Conservation (phyloP, 1,284 basidiomycete species). For the Phellinidium pouzarii region DNA sequence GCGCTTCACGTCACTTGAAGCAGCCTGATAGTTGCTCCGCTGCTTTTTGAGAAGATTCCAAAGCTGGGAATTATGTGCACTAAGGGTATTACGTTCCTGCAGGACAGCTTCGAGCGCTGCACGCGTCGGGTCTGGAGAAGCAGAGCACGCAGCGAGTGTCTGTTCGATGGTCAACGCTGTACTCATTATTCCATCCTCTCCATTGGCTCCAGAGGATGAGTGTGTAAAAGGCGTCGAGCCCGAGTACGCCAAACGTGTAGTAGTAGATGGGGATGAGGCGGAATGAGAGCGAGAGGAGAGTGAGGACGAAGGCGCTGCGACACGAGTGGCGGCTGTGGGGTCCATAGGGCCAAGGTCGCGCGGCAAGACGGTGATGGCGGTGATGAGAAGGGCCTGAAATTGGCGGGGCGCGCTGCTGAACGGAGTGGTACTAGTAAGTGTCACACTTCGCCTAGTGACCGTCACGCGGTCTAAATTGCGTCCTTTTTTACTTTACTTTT, state of each 20-base stretch:
- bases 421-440: too few species aligned
- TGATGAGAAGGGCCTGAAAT: background rate
- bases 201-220: conserved; percentile 24
- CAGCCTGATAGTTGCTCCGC: conserved; percentile 60
- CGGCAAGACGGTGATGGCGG: conserved; percentile 4
- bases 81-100: conserved; percentile 70
- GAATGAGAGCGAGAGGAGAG: conserved; percentile 20
- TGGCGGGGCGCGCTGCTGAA: background rate
- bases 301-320: conserved; percentile 18
- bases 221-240: conserved; percentile 25
- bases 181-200: conserved; percentile 22
- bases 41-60: conserved; percentile 94
- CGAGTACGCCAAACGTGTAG: conserved; percentile 23
- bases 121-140: conserved; percentile 45
- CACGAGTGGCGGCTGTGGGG: conserved; percentile 6
- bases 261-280: conserved; percentile 22
- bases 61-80: conserved; percentile 78
- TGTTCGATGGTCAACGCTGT: conserved; percentile 43
- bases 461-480: background rate
- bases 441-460: too few species aligned
- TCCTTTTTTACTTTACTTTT: too few species aligned
- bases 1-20: conserved; percentile 75
- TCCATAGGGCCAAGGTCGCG: conserved; percentile 10
- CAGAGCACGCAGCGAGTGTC: conserved; percentile 47
- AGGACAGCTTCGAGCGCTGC: conserved; percentile 71